Base-by-base conservation (phyloP, 768 basidiomycete genomes). In the Psilocybe subaeruginosa region DNA sequence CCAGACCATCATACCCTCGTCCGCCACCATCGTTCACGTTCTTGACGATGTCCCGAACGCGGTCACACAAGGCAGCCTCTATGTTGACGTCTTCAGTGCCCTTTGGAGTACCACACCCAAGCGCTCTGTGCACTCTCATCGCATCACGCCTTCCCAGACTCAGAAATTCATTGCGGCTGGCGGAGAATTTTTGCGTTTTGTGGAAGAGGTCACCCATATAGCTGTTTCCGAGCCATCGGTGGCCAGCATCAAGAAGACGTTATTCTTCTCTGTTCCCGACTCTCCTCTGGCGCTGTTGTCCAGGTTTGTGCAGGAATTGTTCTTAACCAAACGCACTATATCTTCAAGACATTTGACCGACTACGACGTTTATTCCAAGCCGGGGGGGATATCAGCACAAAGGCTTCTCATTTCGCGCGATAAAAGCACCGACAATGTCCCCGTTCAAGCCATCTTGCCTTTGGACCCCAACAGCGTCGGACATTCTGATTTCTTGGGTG, bases 1-100 rank as follows among this genome's bases (percentile, higher is more conserved):
- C 61, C 81, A 79, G 63, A 72, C 70, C 12, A 73, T 82, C 27
- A 69, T 96, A 35, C 94, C 94, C 5, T 54, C 78, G 5, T 82
- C 83, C 14, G 88, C 80, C 19, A 80, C 76, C 67, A 75, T 74
- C 27, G 76, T 96, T 6, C 82, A 92, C 67, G 89, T 96, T 60
- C 75, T 94, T 29, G 92, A 93, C 63, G 93, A 96, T 64, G 90
- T 92, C 9, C 84, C 88, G 2, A 81, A 83, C 50, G 73, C 82
- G 39, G 77, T 81, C 27, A 80, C 85, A 1, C 86, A 86, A 66
- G 91, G 92, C 1, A 76, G 76, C 12, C 79, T 95, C 19, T 92
- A 88, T 66, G 76, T 83, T n/a, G 89, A 93, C 65, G 88, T 93
- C 41, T 84, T 92, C 64, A 77, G 84, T 41, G 77, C 83, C 16